phyloP scores from a whole-genome alignment of 73 alveolate species.

The Paramecium caudatum region DNA sequence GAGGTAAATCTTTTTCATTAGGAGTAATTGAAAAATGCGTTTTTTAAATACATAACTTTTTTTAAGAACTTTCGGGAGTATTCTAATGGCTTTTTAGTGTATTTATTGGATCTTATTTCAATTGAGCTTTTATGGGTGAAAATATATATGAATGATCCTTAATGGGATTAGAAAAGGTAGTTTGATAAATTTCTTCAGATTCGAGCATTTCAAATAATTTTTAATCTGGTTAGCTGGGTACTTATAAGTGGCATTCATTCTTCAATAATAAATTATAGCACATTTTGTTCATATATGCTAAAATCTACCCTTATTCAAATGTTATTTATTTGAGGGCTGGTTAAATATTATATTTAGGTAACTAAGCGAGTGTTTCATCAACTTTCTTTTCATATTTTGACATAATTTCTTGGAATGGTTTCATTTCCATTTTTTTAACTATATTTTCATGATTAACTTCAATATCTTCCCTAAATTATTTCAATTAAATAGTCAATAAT shows the following conservation, averaged over 20 bases:
- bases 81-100: background rate
- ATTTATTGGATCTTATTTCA: background rate
- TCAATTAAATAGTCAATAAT: background rate
- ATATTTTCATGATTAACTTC: constrained; percentile 66
- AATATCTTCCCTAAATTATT: constrained; percentile 41
- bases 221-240: constrained; percentile 11
- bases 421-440: constrained; percentile 61
- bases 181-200: constrained; percentile 45
- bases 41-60: background rate
- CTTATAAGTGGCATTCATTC: background rate
- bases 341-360: background rate
- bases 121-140: background rate
- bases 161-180: constrained; percentile 32
- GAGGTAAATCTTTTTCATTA: constrained; percentile 23
- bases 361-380: background rate
- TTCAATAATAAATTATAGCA: constrained; percentile 33
- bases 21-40: background rate
- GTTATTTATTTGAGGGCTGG: background rate
- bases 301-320: constrained; percentile 31
- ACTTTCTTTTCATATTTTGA: constrained; percentile 49
- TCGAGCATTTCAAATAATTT: constrained; percentile 55
- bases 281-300: constrained; percentile 57
- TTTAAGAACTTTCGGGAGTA: constrained; percentile 57
- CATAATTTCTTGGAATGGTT: constrained; percentile 64
- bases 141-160: constrained; percentile 8